phyloP scores from a whole-genome alignment of 2,329 filamentous ascomycete species.

The Coniochaeta sp. region DNA sequence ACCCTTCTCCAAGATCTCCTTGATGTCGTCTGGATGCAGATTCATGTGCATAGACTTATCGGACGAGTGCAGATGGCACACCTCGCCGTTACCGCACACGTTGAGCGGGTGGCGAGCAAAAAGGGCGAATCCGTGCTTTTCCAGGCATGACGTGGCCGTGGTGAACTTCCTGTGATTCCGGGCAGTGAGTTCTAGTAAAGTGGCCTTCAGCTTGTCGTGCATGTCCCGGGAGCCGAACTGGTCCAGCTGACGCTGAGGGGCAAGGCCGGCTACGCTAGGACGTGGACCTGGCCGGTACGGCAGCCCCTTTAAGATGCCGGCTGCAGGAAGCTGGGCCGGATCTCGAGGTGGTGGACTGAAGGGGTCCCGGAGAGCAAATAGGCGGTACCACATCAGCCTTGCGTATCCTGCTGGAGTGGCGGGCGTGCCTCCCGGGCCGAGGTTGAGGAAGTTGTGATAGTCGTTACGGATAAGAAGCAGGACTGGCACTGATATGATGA shows the following conservation, averaged over 20 bases:
- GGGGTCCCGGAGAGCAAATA: slow-evolving; percentile 67
- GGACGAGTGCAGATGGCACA: slow-evolving; percentile 70
- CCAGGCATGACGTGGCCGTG: slow-evolving; percentile 66
- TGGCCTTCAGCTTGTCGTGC: slow-evolving; percentile 45
- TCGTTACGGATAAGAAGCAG: slow-evolving; percentile 55
- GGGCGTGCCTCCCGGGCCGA: slow-evolving; percentile 76
- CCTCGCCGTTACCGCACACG: slow-evolving; percentile 69
- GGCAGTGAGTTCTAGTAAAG: slow-evolving; percentile 43
- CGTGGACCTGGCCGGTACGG: slow-evolving; percentile 55
- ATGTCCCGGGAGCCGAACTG: slow-evolving; percentile 50
- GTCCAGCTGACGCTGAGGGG: slow-evolving; percentile 71
- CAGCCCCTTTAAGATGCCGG: slow-evolving; percentile 53
- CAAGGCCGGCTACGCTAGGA: slow-evolving; percentile 66
- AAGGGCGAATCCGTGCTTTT: slow-evolving; percentile 73
- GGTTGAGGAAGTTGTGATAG: slow-evolving; percentile 66
- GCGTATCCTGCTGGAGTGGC: slow-evolving; percentile 66
- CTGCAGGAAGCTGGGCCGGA: slow-evolving; percentile 39
- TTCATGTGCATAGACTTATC: slow-evolving; percentile 75
- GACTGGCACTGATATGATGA: slow-evolving; percentile 42
- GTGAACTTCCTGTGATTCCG: slow-evolving; percentile 40
- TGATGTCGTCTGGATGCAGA: slow-evolving; percentile 71
- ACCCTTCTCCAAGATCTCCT: slow-evolving; percentile 61
- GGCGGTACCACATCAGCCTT: slow-evolving; percentile 61
- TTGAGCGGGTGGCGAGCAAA: slow-evolving; percentile 62
- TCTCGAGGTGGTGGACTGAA: slow-evolving; percentile 50